These are phyloP conservation scores for Macrocybe sp. DNA, from an alignment of 1,284 basidiomycete species.

Conservation along the genomic window DNA sequence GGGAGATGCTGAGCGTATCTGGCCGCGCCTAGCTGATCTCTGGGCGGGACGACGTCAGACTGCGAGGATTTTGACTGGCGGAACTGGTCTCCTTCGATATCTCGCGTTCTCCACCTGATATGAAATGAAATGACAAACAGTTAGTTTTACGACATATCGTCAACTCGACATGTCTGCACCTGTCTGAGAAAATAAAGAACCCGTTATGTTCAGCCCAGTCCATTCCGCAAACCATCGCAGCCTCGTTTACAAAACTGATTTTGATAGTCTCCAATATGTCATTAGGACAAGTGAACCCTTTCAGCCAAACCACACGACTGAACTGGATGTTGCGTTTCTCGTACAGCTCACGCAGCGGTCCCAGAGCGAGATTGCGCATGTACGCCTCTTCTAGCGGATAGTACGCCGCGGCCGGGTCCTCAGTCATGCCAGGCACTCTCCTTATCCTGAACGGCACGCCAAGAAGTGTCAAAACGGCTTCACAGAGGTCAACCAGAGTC, in stretches of 20 bases:
- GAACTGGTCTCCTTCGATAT: conserved; percentile 95
- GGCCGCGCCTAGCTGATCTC: conserved; percentile 72
- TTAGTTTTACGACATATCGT: background rate
- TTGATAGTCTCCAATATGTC: conserved; percentile 93
- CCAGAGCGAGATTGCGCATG: conserved; percentile 85
- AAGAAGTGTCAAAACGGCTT: conserved; percentile 86
- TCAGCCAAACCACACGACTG: conserved; percentile 90
- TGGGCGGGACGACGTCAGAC: conserved; percentile 85
- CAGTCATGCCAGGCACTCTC: conserved; percentile 84
- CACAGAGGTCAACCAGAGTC: conserved; percentile 87
- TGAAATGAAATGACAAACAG: background rate
- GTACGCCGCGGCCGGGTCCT: conserved; percentile 80
- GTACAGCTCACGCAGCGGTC: conserved; percentile 83
- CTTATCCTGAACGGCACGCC: conserved; percentile 89
- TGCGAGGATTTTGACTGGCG: conserved; percentile 91
- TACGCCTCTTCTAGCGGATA: conserved; percentile 93
- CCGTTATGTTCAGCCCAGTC: conserved; percentile 97
- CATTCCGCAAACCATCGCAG: conserved; percentile 97
- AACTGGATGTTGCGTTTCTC: conserved; percentile 77
- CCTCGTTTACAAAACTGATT: conserved; percentile 83
- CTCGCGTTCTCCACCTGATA: conserved; percentile 86
- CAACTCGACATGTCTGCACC: conserved; percentile 40
- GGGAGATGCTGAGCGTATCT: conserved; percentile 89
- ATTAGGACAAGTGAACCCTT: conserved; percentile 95
- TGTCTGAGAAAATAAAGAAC: conserved; percentile 94